phyloP scores from a whole-genome alignment of 352 stramenopile genomes.

The Phytophthora parvispora region DNA sequence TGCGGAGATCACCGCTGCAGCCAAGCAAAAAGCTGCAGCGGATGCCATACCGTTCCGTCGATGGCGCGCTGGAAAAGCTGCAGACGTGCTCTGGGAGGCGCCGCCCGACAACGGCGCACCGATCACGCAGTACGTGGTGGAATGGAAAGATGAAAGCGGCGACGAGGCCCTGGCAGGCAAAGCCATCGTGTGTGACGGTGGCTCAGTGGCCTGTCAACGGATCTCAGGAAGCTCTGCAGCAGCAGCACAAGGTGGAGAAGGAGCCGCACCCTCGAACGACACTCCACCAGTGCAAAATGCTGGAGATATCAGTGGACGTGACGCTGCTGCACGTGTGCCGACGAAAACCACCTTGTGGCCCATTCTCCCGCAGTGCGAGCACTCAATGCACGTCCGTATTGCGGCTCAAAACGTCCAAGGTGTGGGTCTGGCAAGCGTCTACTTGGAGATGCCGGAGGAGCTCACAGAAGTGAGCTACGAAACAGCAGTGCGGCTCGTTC shows the following conservation, averaged over 20 bases:
- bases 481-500: conserved; percentile 52
- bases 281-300: not conserved
- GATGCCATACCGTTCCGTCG: conserved; percentile 68
- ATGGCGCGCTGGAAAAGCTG: conserved; percentile 76
- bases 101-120: conserved; percentile 67
- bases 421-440: conserved; percentile 65
- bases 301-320: not conserved
- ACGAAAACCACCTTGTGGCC: conserved; percentile 79
- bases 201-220: conserved; percentile 21
- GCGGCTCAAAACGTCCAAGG: conserved; percentile 75
- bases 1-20: conserved; percentile 56
- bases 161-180: conserved; percentile 32
- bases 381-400: conserved; percentile 63
- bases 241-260: not conserved
- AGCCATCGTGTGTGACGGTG: conserved; percentile 20
- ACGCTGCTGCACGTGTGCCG: conserved; percentile 1
- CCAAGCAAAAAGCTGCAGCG: conserved; percentile 39
- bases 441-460: conserved; percentile 55
- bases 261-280: not conserved
- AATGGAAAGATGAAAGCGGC: conserved; percentile 72
- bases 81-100: conserved; percentile 77
- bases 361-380: conserved; percentile 51
- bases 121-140: conserved; percentile 75
- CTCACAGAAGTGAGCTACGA: conserved; percentile 69
- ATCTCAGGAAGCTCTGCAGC: not conserved